These are phyloP conservation scores for Pneumocystis oryctolagi DNA, from an alignment of 1,139 yeast genomes.

Conservation along the genomic window DNA sequence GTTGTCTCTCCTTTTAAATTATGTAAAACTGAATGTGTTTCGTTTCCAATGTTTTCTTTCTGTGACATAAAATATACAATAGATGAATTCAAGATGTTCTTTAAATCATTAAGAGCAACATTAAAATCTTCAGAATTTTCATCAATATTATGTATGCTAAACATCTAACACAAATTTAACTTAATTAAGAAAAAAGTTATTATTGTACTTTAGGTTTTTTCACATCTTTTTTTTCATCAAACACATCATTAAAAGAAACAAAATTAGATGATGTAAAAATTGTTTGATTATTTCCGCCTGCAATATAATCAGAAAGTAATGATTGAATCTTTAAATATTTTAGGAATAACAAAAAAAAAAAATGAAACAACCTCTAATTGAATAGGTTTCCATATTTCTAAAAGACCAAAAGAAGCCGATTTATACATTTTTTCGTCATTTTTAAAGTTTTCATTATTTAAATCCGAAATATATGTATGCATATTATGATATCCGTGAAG, in stretches of 20 bases:
- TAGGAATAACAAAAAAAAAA: not conserved
- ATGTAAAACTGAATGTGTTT: not conserved
- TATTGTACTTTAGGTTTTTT: not conserved
- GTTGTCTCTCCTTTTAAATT: not conserved
- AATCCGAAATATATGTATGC: not conserved
- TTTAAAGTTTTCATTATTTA: not conserved
- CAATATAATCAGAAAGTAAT: slow-evolving; percentile 7
- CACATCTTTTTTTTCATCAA: not conserved
- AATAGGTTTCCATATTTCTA: slow-evolving; percentile 11
- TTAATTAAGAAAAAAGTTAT: not conserved
- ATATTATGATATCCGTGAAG: slow-evolving; percentile 10
- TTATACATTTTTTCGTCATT: not conserved
- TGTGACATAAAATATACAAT: not conserved
- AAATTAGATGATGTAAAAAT: not conserved
- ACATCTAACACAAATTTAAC: not conserved
- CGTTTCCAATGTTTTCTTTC: not conserved
- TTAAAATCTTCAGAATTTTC: not conserved
- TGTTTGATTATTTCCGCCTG: not conserved
- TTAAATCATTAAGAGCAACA: not conserved
- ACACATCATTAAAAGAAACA: not conserved
- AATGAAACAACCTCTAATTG: slow-evolving; percentile 6
- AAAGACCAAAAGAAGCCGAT: slow-evolving; percentile 1
- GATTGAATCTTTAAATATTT: slow-evolving; percentile 1
- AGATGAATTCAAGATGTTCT: not conserved
- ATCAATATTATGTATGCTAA: not conserved